Base-by-base conservation (phyloP, 257 asterid species). In the Osmanthus fragrans region DNA sequence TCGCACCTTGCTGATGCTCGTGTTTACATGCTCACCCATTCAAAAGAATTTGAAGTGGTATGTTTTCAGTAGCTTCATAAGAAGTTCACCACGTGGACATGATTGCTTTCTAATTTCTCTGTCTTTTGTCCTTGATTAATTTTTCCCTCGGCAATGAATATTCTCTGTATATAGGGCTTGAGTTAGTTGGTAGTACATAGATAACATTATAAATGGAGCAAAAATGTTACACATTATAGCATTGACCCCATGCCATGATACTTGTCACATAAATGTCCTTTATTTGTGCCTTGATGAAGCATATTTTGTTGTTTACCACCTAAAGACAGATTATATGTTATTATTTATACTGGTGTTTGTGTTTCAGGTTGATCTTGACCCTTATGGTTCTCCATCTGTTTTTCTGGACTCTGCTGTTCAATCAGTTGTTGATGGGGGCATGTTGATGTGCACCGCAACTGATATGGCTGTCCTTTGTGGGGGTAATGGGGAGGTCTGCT, bases 401-500 rank as follows among this genome's bases (percentile, higher is more conserved):
- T 96, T 96, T 87, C 87, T 96, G 81, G 98, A 93, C 87, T 90
- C 98, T 81, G 98, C 99, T 73, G 91, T 93, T 75, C 98, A 96
- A 82, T 90, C 98, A 40, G 94, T 96, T 75, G 90, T 64, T 82
- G 99, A 96, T 73, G 99, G 98, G 21, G 99, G 99, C 71, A 78
- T 96, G 54, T 82, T 96, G 73, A 90, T 93, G 99, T 96, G 99
- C 77, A 96, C 99, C 0, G 98, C 99, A 73, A 96, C 98, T 85
- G 98, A 96, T 87, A 87, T 96, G 97, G 99, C 99, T 7, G 97
- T 96, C 80, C 95, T 96, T 45, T 96, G 99, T 85, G 99, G 97
- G 83, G 90, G 90, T 73, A 93, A 92, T 77, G 98, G 97, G 12
- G 99, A 96, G 88, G 98, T 92, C 81, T 93, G 99, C 98, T 93